These are phyloP conservation scores for Diaporthe amygdali DNA, from an alignment of 2,329 filamentous ascomycete genomes.

Conservation along the genomic window DNA sequence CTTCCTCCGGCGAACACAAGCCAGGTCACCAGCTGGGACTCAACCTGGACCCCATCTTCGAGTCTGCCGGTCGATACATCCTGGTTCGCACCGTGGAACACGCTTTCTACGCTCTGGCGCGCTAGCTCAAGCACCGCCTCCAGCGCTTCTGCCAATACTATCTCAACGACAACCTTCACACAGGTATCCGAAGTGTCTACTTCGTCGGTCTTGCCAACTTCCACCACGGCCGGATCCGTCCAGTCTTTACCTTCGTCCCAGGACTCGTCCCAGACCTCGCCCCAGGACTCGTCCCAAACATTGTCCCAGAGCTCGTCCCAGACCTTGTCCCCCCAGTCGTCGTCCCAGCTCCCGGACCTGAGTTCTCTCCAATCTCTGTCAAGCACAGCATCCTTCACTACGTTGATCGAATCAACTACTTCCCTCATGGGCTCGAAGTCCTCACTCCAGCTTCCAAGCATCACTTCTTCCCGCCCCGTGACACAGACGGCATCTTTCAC, in stretches of 20 bases:
- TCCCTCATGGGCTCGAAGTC: background rate
- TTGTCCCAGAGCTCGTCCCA: too few species aligned
- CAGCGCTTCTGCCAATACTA: background rate
- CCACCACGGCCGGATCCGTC: background rate
- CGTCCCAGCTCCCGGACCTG: too few species aligned
- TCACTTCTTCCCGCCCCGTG: background rate
- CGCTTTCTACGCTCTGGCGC: background rate
- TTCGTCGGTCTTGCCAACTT: background rate
- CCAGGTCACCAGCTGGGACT: conserved; percentile 2
- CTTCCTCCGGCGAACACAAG: background rate
- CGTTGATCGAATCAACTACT: background rate
- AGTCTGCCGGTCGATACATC: background rate
- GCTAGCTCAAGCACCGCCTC: background rate
- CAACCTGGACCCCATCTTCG: background rate
- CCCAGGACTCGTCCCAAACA: too few species aligned
- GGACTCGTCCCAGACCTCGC: background rate
- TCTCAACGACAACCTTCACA: background rate
- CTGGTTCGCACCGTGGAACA: background rate
- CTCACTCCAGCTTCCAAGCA: background rate
- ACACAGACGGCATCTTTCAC: background rate
- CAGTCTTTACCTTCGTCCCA: background rate
- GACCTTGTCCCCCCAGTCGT: too few species aligned
- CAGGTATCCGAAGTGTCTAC: background rate
- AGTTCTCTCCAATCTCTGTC: too few species aligned
- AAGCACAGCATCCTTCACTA: background rate